A percentile compares a stretch with the other conserved stretches of the same genome.
These are phyloP conservation scores for Talaromyces sp. DNA, from an alignment of 2,329 filamentous ascomycete species.

Conservation along the genomic window DNA sequence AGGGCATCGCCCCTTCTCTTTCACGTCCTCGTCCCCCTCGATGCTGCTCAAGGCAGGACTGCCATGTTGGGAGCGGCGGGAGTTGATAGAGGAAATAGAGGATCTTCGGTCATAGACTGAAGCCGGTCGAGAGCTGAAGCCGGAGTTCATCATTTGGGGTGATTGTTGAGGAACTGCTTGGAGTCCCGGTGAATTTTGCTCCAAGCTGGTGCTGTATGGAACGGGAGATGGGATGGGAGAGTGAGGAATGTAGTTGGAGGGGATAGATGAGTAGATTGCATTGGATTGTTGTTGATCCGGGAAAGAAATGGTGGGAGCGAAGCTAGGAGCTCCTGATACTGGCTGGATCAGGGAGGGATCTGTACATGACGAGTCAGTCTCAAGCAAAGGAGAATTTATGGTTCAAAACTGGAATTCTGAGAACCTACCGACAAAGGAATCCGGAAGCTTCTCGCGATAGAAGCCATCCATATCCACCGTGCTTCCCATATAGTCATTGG, in stretches of 20 bases:
- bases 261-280: conserved; percentile 28
- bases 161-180: conserved; percentile 49
- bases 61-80: conserved; percentile 59
- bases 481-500: conserved; percentile 53
- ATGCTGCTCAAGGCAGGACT: conserved; percentile 63
- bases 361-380: conserved; percentile 28
- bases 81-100: conserved; percentile 72
- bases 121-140: conserved; percentile 57
- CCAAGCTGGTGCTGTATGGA: conserved; percentile 32
- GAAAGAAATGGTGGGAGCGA: conserved; percentile 38
- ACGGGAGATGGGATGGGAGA: conserved; percentile 42
- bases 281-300: conserved; percentile 39
- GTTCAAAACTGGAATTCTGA: neutral
- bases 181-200: conserved; percentile 31
- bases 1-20: conserved; percentile 72
- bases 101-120: conserved; percentile 59
- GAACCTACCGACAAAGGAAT: conserved; percentile 38
- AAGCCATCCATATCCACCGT: conserved; percentile 49
- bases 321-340: conserved; percentile 37
- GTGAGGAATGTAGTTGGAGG: conserved; percentile 33
- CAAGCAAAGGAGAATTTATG: neutral
- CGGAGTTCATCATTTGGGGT: conserved; percentile 64
- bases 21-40: conserved; percentile 63
- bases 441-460: conserved; percentile 47
- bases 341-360: conserved; percentile 63